A percentile compares a stretch with the other conserved stretches of the same genome.
phyloP scores from a whole-genome alignment of 371 early-diverging fungal species.

The Thermomucor indicae-seudaticae region DNA sequence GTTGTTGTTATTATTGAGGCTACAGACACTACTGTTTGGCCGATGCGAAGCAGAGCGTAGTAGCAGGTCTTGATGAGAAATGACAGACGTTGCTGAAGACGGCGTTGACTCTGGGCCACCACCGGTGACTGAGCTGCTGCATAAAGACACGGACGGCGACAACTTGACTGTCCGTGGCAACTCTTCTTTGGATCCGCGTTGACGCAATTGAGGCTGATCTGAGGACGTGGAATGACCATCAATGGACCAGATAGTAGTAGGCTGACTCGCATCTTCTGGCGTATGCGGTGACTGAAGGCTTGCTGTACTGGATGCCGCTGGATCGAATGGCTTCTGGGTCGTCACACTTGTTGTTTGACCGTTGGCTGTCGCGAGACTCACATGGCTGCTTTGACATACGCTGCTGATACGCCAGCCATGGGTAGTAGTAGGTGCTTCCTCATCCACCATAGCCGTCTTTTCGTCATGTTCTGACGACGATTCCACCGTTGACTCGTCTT shows the following conservation, averaged over 20 bases:
- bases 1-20: background rate
- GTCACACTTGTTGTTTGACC: background rate
- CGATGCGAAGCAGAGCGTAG: background rate
- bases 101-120: background rate
- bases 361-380: background rate
- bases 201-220: background rate
- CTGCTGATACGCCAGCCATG: background rate
- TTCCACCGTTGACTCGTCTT: too few relatives aligned
- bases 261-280: conserved; percentile 6
- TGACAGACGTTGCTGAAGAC: background rate
- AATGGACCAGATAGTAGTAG: conserved; percentile 11
- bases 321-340: conserved; percentile 12
- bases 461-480: too few relatives aligned
- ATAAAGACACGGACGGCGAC: conserved; percentile 6
- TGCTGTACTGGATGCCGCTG: background rate
- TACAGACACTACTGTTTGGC: background rate
- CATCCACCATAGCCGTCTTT: background rate
- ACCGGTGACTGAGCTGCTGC: conserved; percentile 13
- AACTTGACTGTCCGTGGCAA: too few relatives aligned
- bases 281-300: conserved; percentile 8
- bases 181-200: conserved; percentile 9
- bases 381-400: too few relatives aligned
- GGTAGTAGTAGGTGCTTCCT: background rate
- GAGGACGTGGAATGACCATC: too few relatives aligned
- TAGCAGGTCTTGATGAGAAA: conserved; percentile 2